These are phyloP conservation scores for Quercus phellos DNA, from an alignment of 331 rosid species.

Conservation along the genomic window DNA sequence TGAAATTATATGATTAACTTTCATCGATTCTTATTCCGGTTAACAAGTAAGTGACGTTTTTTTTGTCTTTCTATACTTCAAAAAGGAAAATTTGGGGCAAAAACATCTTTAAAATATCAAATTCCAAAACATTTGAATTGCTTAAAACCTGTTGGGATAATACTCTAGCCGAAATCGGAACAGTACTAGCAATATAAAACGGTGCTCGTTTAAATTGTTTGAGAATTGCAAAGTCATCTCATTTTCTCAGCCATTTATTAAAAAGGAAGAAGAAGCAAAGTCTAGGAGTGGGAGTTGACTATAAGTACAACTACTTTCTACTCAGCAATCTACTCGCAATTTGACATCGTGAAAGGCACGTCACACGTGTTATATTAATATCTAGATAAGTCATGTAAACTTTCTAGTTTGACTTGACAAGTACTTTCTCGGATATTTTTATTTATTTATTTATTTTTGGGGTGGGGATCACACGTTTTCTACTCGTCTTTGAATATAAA, in stretches of 20 bases:
- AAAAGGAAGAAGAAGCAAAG: too few species aligned
- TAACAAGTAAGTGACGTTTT: not conserved
- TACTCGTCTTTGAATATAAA: not conserved
- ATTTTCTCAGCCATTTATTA: too few species aligned
- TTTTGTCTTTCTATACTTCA: not conserved
- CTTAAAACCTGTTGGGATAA: not conserved
- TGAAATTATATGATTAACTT: not conserved
- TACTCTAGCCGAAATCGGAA: not conserved
- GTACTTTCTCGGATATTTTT: not conserved
- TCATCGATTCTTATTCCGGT: conserved; percentile 3
- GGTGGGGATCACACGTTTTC: not conserved
- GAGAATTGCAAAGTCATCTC: not conserved
- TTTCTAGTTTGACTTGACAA: not conserved
- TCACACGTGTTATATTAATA: not conserved
- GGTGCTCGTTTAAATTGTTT: not conserved
- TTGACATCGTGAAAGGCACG: conserved; percentile 1
- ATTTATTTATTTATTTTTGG: not conserved
- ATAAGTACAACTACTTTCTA: too few species aligned
- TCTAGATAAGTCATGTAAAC: not conserved
- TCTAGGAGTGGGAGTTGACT: not conserved
- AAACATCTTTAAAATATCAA: not conserved
- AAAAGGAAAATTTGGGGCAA: not conserved
- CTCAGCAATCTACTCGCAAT: not conserved
- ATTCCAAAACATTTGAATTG: not conserved
- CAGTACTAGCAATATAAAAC: not conserved